These are phyloP conservation scores for Linum trigynum DNA, from an alignment of 345 rosid species.

Conservation along the genomic window DNA sequence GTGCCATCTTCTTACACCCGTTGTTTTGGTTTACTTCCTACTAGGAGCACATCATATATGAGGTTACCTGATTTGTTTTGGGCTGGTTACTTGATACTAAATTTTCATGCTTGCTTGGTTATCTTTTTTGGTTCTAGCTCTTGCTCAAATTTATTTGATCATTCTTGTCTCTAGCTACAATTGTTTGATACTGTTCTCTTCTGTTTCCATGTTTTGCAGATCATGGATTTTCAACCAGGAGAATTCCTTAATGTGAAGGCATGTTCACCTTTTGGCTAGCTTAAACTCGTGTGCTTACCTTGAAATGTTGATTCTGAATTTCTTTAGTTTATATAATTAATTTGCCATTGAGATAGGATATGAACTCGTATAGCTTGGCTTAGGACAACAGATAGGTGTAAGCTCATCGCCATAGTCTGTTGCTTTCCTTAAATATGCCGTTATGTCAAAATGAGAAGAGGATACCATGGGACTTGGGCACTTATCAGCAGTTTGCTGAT, in stretches of 20 bases:
- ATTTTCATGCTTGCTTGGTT: not conserved
- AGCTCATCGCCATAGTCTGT: too few species aligned
- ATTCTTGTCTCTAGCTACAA: too few species aligned
- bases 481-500: too few species aligned
- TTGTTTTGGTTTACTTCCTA: not conserved
- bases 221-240: conserved; percentile 94
- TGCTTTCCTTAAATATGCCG: not conserved
- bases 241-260: conserved; percentile 91
- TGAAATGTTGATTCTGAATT: not conserved
- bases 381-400: not conserved
- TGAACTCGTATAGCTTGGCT: not conserved
- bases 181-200: not conserved
- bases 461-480: not conserved
- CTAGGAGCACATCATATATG: not conserved
- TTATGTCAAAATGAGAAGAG: not conserved
- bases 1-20: not conserved
- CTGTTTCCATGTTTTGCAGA: conserved; percentile 32
- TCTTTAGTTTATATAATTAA: too few species aligned
- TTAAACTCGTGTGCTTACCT: conserved; percentile 5
- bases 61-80: not conserved
- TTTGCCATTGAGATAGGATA: not conserved
- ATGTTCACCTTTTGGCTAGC: conserved; percentile 10
- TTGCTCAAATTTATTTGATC: not conserved
- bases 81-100: not conserved
- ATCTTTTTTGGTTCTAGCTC: not conserved